Evolutionary conservation across 2,329 filamentous ascomycete genomes (phyloP), one percentile per base, ranked within the genome.

Genomic region (Basipetospora chlamydospora): DNA sequence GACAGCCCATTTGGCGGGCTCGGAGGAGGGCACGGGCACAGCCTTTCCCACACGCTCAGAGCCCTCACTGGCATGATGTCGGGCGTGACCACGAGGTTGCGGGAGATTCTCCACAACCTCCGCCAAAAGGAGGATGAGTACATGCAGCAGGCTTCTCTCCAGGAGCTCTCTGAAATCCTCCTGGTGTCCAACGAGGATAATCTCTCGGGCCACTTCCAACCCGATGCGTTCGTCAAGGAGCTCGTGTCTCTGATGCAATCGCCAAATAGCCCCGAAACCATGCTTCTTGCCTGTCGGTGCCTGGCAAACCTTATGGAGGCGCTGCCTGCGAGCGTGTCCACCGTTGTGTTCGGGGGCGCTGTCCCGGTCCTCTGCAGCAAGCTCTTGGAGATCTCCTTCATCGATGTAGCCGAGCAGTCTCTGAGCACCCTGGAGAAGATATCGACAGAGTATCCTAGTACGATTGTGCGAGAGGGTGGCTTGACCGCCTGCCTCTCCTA

Each of bases 251-350:
- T 98, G 47, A 96, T 98, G 90, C 81, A 92, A 47, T 81, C 84
- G 3, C 38, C 38, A n/a, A 84, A 83, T 51, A 95, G 94, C 47
- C 83, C 87, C 0, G 90, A 98, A 56, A 84, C 96, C 42, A 96
- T 96, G 88, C 76, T 98, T 10, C 68, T 96, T 41, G 88, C 90
- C 15, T 98, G 90, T 53, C 81, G 92, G 41, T 96, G 85, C 56
- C 71, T 98, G 48, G 90, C 90, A 41, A 96, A 98, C 54, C 59
- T 98, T 38, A 98, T 98, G 90, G 90, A 98, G 56, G 92, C 88
- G 18, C 64, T 98, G 21, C 87, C 90, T 15, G 79, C 85, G 23
- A 88, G 88, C 39, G 90, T 90, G 33, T 83, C 86, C 10, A 95
- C 93, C 53, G 86, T 98, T 11, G 90, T 96, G 4, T 96, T 96